Evolutionary conservation across 2,329 filamentous ascomycete genomes (phyloP).

Genomic region (Aureobasidium sp.): DNA sequence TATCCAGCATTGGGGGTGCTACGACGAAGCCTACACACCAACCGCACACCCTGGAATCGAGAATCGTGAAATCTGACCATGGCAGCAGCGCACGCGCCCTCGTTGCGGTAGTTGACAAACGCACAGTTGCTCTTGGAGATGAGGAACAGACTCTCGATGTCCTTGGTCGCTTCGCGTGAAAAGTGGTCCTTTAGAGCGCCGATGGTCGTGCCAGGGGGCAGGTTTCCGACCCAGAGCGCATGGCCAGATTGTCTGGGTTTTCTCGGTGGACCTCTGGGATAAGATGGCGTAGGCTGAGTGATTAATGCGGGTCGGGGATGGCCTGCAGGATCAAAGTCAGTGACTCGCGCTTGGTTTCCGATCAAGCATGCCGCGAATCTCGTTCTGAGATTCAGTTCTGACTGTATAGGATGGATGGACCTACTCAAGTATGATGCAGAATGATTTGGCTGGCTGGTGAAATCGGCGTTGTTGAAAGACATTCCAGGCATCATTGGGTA

Average conservation of each 20-base stretch:
- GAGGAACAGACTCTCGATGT: constrained; percentile 83
- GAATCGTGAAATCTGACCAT: constrained; percentile 86
- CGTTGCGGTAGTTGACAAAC: constrained; percentile 89
- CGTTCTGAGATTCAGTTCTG: too few relatives aligned
- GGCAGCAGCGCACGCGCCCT: constrained; percentile 65
- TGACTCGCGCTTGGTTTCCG: neutral
- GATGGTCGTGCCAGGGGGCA: constrained; percentile 75
- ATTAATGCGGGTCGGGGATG: neutral
- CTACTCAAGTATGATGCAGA: neutral
- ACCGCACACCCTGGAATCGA: constrained; percentile 73
- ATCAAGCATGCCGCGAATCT: neutral
- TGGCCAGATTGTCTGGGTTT: constrained; percentile 69
- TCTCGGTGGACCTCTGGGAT: constrained; percentile 55
- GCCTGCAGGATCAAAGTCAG: neutral
- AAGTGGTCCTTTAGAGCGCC: constrained; percentile 87
- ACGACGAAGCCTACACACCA: constrained; percentile 75
- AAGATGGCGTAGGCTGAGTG: constrained; percentile 26
- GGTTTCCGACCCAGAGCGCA: constrained; percentile 92
- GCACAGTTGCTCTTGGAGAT: constrained; percentile 97
- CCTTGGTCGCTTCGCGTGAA: constrained; percentile 63
- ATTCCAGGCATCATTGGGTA: neutral
- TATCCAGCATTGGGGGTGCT: constrained; percentile 20
- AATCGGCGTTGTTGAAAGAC: neutral
- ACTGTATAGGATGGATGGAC: neutral
- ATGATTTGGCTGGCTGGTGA: neutral